phyloP scores from a whole-genome alignment of 106 monocot species.

The Apostasia shenzhenica region DNA sequence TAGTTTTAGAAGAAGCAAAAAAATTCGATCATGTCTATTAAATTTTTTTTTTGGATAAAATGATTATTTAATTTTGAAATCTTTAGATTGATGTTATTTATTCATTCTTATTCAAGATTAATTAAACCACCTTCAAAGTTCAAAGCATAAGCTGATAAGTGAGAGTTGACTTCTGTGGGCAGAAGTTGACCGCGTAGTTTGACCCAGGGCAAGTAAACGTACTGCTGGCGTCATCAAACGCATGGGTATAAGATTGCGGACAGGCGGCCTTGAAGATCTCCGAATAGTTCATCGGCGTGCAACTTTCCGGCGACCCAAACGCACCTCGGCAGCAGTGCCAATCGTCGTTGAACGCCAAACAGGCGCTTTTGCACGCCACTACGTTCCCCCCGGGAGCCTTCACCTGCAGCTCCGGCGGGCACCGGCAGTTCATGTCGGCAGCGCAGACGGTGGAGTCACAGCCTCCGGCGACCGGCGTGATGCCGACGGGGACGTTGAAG shows the following conservation, averaged over 20 bases:
- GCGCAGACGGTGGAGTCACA: constrained; percentile 29
- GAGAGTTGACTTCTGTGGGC: background rate
- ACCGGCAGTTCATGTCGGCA: constrained; percentile 22
- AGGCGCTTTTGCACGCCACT: constrained; percentile 48
- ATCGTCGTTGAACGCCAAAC: constrained; percentile 28
- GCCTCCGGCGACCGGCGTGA: constrained; percentile 29
- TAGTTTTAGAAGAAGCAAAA: too few relatives aligned
- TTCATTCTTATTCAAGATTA: too few relatives aligned
- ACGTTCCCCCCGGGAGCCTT: constrained; percentile 9
- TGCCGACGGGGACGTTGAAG: constrained; percentile 28
- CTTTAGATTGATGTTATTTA: too few relatives aligned
- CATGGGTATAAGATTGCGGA: constrained; percentile 41
- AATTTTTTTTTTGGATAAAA: too few relatives aligned
- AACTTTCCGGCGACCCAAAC: constrained; percentile 24
- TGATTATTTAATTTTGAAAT: too few relatives aligned
- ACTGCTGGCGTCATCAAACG: constrained; percentile 11
- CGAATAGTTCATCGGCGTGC: constrained; percentile 42
- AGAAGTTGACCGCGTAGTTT: constrained; percentile 7
- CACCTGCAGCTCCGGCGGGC: constrained; percentile 24
- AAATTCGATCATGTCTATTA: too few relatives aligned
- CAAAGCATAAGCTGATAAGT: too few relatives aligned
- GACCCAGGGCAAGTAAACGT: background rate
- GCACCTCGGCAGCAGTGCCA: constrained; percentile 47
- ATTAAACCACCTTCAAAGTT: too few relatives aligned
- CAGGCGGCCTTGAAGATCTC: constrained; percentile 42